Conservation (phyloP, 495 filamentous ascomycete species). For the Hypoxylon fuscum region DNA sequence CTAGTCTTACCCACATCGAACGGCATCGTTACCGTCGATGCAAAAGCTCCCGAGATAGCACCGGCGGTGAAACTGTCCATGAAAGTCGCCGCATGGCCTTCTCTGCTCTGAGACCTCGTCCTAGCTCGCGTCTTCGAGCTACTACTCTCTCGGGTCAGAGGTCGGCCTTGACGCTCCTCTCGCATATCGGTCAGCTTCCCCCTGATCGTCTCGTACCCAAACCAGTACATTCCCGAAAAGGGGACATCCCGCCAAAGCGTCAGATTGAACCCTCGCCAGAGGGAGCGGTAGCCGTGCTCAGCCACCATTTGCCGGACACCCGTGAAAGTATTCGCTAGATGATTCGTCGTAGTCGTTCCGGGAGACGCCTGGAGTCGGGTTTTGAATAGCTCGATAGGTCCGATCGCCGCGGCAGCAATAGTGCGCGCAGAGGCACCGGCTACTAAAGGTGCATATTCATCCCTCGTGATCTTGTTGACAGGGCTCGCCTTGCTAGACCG, state of each 20-base stretch:
- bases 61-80: conserved; percentile 90
- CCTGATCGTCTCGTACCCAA: conserved; percentile 89
- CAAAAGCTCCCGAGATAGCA: conserved; percentile 80
- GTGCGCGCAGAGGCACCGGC: conserved; percentile 82
- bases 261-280: conserved; percentile 92
- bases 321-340: conserved; percentile 76
- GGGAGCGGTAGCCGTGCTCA: conserved; percentile 75
- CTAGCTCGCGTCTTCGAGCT: conserved; percentile 47
- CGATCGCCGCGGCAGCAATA: conserved; percentile 82
- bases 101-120: conserved; percentile 57
- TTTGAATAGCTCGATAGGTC: conserved; percentile 93
- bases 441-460: conserved; percentile 78
- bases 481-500: conserved; percentile 75
- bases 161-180: conserved; percentile 55
- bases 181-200: conserved; percentile 70
- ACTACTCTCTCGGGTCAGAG: conserved; percentile 42
- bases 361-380: conserved; percentile 88
- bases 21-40: conserved; percentile 90
- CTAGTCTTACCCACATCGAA: conserved; percentile 98
- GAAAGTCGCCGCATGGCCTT: conserved; percentile 76
- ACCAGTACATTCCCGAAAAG: conserved; percentile 97
- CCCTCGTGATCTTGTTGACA: conserved; percentile 65
- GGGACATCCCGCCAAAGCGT: conserved; percentile 98
- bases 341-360: conserved; percentile 58
- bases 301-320: conserved; percentile 82